Evolutionary conservation across 495 filamentous ascomycete genomes (phyloP).

Genomic region (Penicillium coprophilum): DNA sequence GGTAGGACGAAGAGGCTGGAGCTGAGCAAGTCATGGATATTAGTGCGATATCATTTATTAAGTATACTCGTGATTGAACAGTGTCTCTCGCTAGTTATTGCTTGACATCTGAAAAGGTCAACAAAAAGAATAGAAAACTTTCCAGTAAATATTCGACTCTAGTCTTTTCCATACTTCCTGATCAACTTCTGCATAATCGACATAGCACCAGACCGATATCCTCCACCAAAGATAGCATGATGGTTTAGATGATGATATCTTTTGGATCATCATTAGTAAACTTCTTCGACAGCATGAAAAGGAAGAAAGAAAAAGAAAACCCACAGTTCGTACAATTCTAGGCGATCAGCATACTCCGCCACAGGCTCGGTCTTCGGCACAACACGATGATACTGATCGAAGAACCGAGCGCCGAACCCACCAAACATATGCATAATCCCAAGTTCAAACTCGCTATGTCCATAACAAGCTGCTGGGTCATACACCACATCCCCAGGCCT

Average conservation of each 20-base stretch:
- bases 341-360: constrained; percentile 79
- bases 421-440: constrained; percentile 98
- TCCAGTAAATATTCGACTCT: neutral
- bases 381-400: constrained; percentile 70
- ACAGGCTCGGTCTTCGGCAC: constrained; percentile 78
- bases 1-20: neutral
- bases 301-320: constrained; percentile 24
- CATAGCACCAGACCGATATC: constrained; percentile 70
- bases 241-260: constrained; percentile 93
- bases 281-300: neutral
- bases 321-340: constrained; percentile 78
- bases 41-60: neutral
- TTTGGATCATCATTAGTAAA: constrained; percentile 3
- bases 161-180: constrained; percentile 57
- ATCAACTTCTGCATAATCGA: constrained; percentile 71
- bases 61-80: neutral
- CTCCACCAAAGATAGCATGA: constrained; percentile 76
- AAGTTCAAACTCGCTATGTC: constrained; percentile 85
- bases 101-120: neutral
- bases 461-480: constrained; percentile 77
- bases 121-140: neutral
- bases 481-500: constrained; percentile 76
- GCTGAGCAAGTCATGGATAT: neutral
- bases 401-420: constrained; percentile 72
- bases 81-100: neutral